These are phyloP conservation scores for Gamsiella multidivaricata DNA, from an alignment of 192 early-diverging fungal genomes.

Conservation along the genomic window DNA sequence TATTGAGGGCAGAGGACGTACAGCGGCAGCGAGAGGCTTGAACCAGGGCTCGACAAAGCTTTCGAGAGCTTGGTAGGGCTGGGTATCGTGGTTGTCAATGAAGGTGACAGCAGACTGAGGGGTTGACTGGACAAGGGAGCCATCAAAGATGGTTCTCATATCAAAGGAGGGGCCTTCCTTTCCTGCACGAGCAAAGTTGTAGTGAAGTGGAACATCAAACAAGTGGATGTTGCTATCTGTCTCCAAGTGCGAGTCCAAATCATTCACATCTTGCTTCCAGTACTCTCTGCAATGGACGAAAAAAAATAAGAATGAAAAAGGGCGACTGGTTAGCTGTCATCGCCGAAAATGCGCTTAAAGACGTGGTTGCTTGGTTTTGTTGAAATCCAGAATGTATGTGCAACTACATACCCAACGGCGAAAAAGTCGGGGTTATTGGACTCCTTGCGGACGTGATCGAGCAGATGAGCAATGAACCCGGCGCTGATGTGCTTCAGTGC, in stretches of 20 bases:
- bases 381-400: too few relatives aligned
- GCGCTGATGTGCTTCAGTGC: constrained; percentile 31
- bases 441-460: constrained; percentile 20
- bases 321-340: background rate
- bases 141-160: constrained; percentile 41
- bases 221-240: constrained; percentile 25
- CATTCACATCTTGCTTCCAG: constrained; percentile 27
- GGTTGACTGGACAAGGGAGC: constrained; percentile 14
- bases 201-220: constrained; percentile 39
- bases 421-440: constrained; percentile 25
- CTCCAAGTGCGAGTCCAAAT: constrained; percentile 12
- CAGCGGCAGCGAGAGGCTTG: constrained; percentile 57
- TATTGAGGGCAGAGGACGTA: constrained; percentile 11
- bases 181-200: constrained; percentile 24
- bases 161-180: constrained; percentile 26
- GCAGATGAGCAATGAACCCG: constrained; percentile 28
- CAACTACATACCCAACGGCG: constrained; percentile 29
- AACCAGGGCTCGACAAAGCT: constrained; percentile 60
- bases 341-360: background rate
- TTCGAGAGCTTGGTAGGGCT: constrained; percentile 55
- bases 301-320: background rate
- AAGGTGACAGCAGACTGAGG: constrained; percentile 31
- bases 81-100: constrained; percentile 47
- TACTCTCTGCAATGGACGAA: constrained; percentile 22
- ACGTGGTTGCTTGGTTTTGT: too few relatives aligned